Evolutionary conservation across 164 flowering plant genomes (phyloP).

Genomic region (Malania oleifera): DNA sequence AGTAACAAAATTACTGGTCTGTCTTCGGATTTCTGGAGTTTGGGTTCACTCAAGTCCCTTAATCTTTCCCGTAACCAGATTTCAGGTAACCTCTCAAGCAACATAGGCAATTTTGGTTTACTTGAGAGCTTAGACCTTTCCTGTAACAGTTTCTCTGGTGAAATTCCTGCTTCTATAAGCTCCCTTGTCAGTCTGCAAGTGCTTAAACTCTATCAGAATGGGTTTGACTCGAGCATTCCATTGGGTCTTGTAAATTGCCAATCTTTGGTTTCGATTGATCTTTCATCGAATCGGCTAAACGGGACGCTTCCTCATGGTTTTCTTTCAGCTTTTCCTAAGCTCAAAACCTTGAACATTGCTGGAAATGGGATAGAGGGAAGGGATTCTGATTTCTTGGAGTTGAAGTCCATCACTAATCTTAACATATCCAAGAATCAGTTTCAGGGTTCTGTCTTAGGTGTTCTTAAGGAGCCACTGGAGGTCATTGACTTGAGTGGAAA

Average conservation of each 20-base stretch:
- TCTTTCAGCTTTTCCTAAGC: conserved; percentile 56
- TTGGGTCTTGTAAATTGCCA: conserved; percentile 41
- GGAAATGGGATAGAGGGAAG: conserved; percentile 54
- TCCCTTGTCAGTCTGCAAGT: conserved; percentile 43
- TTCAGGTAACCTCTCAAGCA: conserved; percentile 52
- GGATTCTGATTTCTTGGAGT: conserved; percentile 43
- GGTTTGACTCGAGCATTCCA: conserved; percentile 48
- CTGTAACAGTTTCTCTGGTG: conserved; percentile 56
- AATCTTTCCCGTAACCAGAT: conserved; percentile 65
- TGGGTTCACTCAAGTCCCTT: conserved; percentile 50
- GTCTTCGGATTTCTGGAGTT: conserved; percentile 82
- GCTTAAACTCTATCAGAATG: conserved; percentile 51
- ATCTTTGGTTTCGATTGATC: conserved; percentile 45
- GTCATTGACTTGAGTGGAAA: conserved; percentile 70
- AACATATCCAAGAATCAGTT: conserved; percentile 69
- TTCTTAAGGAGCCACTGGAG: conserved; percentile 46
- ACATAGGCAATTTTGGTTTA: conserved; percentile 69
- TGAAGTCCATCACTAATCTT: conserved; percentile 46
- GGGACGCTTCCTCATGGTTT: conserved; percentile 67
- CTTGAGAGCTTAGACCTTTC: conserved; percentile 66
- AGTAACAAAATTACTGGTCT: conserved; percentile 60
- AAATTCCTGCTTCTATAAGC: conserved; percentile 55
- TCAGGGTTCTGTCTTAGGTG: conserved; percentile 58
- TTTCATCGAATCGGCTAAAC: conserved; percentile 49
- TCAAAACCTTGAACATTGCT: conserved; percentile 57